Base-by-base conservation (phyloP, 306 rosid species). In the Quercus suber region DNA sequence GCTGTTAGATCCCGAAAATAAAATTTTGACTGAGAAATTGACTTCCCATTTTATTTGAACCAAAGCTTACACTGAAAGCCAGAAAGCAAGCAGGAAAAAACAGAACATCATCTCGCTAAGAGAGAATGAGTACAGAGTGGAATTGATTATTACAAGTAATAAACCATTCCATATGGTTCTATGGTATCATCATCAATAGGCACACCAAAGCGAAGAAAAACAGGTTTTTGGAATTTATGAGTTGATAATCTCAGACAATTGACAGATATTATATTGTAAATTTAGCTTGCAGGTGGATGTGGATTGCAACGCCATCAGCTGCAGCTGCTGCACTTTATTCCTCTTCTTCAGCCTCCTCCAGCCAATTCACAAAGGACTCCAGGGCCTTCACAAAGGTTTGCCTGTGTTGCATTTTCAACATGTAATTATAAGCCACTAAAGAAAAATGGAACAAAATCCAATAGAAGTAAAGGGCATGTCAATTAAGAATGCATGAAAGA, bases 301-400 rank as follows among this genome's bases (percentile, higher is more conserved):
- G 28, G 70, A 23, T 23, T 6, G 5, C 23, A 55, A 27, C 25
- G 51, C 74, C 73, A 58, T 72, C 75, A 12, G 79, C 88, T 21
- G 74, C 45, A 41, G 45, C 74, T 2, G 28, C 58, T 43, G 35
- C 80, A 63, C 41, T 81, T 84, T 84, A 90, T 23, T 96, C 99
- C 90, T 96, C 99, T 76, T 96, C 99, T 85, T 96, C 99, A 10
- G 99, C 99, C 92, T 93, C 99, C 87, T 96, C 99, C 89, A 96
- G 93, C 99, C 99, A 96, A 51, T 84, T 96, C 89, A 96, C 98
- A 59, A 93, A 89, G 41, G 97, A 93, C 79, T 96, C 99, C 82
- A 96, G 80, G 6, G 99, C 97, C 91, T 93, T 96, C 89, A 93
- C 97, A 81, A 96, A 96, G 79, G 91, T 91, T 89, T 96, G 99